Evolutionary conservation across 2,329 filamentous ascomycete genomes (phyloP).

Genomic region (Colletotrichum sp.): DNA sequence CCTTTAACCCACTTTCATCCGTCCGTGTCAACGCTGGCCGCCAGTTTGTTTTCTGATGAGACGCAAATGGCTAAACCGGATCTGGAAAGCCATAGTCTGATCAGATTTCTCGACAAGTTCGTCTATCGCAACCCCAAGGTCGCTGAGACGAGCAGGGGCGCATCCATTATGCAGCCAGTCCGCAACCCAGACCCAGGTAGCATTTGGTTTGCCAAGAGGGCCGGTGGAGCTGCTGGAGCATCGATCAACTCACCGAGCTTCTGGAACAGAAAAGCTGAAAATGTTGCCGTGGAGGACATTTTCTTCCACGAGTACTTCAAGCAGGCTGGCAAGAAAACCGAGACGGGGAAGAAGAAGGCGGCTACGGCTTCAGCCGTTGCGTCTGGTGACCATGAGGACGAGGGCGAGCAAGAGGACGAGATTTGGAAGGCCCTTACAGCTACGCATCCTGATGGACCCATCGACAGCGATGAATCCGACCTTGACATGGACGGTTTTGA

Average conservation of each 20-base stretch:
- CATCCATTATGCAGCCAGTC: constrained; percentile 96
- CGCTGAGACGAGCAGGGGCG: constrained; percentile 70
- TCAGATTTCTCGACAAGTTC: constrained; percentile 96
- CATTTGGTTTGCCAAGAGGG: constrained; percentile 60
- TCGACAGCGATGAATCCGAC: constrained; percentile 62
- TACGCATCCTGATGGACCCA: constrained; percentile 78
- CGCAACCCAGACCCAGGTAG: constrained; percentile 60
- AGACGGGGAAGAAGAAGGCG: constrained; percentile 62
- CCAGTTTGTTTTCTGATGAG: constrained; percentile 70
- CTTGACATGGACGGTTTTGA: constrained; percentile 55
- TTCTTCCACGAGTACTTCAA: constrained; percentile 99
- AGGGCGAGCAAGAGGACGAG: constrained; percentile 72
- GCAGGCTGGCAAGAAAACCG: constrained; percentile 66
- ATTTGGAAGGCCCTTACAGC: constrained; percentile 92
- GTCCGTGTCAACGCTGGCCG: constrained; percentile 85
- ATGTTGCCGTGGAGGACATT: constrained; percentile 88
- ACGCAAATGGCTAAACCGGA: constrained; percentile 87
- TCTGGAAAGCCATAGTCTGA: constrained; percentile 85
- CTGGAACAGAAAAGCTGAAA: constrained; percentile 87
- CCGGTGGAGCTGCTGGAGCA: constrained; percentile 36
- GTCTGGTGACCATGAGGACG: constrained; percentile 54
- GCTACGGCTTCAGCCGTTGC: constrained; percentile 49
- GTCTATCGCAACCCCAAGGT: constrained; percentile 95
- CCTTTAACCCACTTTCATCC: constrained; percentile 88
- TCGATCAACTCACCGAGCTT: constrained; percentile 85